Conservation (phyloP, 208 protist species). For the Endotrypanum monterogeii region DNA sequence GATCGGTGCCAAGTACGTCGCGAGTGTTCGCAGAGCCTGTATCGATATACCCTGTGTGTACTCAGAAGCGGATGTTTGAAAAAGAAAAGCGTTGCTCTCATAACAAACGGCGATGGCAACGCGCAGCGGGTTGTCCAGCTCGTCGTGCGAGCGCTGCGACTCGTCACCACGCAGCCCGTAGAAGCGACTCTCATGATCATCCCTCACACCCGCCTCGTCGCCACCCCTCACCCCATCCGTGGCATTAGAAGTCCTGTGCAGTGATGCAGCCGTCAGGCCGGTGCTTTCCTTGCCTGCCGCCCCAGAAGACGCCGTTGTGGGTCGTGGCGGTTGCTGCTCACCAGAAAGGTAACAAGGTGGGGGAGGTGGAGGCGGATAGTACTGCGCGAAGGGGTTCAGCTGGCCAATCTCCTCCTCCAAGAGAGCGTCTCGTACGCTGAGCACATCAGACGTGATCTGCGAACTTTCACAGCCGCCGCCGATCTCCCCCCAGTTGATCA, state of each 20-base stretch:
- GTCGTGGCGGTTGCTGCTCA: constrained; percentile 1
- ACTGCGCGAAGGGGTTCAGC: constrained; percentile 72
- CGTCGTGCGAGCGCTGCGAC: constrained; percentile 35
- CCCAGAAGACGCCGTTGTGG: not conserved
- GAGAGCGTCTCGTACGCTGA: constrained; percentile 30
- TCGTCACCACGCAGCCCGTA: constrained; percentile 19
- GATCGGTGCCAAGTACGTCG: constrained; percentile 44
- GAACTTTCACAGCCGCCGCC: constrained; percentile 25
- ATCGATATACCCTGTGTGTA: constrained; percentile 39
- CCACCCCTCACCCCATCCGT: not conserved
- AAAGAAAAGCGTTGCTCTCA: constrained; percentile 71
- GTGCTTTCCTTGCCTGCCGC: not conserved
- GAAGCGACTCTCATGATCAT: not conserved
- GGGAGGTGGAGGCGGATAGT: constrained; percentile 47
- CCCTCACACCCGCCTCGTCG: not conserved
- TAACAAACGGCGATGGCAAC: constrained; percentile 64
- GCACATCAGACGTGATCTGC: constrained; percentile 47
- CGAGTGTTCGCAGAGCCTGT: constrained; percentile 53
- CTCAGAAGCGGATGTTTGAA: constrained; percentile 41
- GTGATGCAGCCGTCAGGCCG: constrained; percentile 14
- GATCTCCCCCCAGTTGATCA: constrained; percentile 27
- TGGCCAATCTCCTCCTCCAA: constrained; percentile 70
- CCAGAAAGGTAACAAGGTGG: constrained; percentile 35
- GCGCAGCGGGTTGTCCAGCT: constrained; percentile 46
- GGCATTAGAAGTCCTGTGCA: constrained; percentile 6